These are phyloP conservation scores for Herpetomonas tarakana DNA, from an alignment of 208 protist species.

Conservation along the genomic window DNA sequence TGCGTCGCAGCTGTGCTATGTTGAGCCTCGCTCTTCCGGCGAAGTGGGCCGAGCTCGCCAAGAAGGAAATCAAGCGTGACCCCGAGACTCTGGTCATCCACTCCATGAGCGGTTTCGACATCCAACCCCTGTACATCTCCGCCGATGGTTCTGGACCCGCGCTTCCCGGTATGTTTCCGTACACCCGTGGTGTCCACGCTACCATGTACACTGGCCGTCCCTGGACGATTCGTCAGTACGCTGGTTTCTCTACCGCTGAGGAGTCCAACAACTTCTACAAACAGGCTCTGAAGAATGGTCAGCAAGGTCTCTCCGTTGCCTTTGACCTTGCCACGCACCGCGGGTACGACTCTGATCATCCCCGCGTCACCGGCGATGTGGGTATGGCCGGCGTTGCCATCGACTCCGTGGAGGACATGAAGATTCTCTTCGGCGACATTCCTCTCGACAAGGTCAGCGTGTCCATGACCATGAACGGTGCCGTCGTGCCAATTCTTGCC, in stretches of 20 bases:
- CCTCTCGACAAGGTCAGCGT: slow-evolving; percentile 94
- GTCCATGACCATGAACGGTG: slow-evolving; percentile 98
- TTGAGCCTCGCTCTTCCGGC: slow-evolving; percentile 23
- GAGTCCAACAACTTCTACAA: slow-evolving; percentile 97
- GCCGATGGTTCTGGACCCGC: slow-evolving; percentile 20
- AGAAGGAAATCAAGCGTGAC: slow-evolving; percentile 84
- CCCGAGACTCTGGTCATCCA: slow-evolving; percentile 35
- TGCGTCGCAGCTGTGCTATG: slow-evolving; percentile 71
- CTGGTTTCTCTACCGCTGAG: slow-evolving; percentile 93
- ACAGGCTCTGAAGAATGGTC: slow-evolving; percentile 84
- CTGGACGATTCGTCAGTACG: slow-evolving; percentile 97
- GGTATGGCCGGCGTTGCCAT: slow-evolving; percentile 97
- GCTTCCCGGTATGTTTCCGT: slow-evolving; percentile 88
- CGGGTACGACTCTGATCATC: slow-evolving; percentile 96
- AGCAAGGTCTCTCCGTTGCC: slow-evolving; percentile 94
- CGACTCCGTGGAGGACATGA: slow-evolving; percentile 89
- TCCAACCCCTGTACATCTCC: slow-evolving; percentile 90
- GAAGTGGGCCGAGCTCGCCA: slow-evolving; percentile 68
- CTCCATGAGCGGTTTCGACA: slow-evolving; percentile 74
- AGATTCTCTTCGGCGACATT: slow-evolving; percentile 91
- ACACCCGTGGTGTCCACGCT: slow-evolving; percentile 92
- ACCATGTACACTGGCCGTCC: slow-evolving; percentile 94
- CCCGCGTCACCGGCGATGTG: slow-evolving; percentile 92
- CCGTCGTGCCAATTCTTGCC: slow-evolving; percentile 93
- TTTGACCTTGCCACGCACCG: slow-evolving; percentile 97